Evolutionary conservation across 352 stramenopile species (phyloP).

Genomic region (Discostella stelligera): DNA sequence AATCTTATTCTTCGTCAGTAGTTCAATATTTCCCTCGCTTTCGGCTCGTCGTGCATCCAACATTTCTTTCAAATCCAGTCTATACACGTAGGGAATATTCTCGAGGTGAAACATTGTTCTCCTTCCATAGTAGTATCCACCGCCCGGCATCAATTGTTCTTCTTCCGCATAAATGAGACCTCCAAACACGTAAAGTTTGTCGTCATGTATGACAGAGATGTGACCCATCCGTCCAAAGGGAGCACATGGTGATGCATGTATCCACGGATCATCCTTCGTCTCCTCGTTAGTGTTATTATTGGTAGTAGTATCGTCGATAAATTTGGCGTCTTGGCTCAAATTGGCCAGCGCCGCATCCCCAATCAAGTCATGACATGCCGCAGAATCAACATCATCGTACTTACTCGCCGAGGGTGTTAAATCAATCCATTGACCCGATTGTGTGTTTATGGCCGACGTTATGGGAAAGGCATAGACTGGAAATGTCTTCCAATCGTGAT

Average conservation of each 20-base stretch:
- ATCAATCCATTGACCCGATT: slow-evolving; percentile 50
- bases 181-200: slow-evolving; percentile 60
- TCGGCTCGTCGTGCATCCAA: slow-evolving; percentile 26
- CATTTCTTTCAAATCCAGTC: slow-evolving; percentile 50
- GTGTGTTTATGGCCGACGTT: slow-evolving; percentile 22
- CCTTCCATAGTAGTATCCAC: slow-evolving; percentile 7
- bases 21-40: not conserved
- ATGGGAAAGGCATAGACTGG: slow-evolving; percentile 59
- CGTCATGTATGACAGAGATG: slow-evolving; percentile 42
- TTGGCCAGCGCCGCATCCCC: slow-evolving; percentile 19
- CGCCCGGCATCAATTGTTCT: slow-evolving; percentile 19
- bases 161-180: slow-evolving; percentile 52
- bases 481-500: slow-evolving; percentile 60
- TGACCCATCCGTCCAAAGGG: slow-evolving; percentile 53
- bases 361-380: slow-evolving; percentile 28
- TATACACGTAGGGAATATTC: slow-evolving; percentile 52
- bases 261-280: slow-evolving; percentile 17
- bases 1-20: slow-evolving; percentile 12
- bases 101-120: slow-evolving; percentile 48
- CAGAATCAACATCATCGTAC: slow-evolving; percentile 12
- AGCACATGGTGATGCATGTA: slow-evolving; percentile 22
- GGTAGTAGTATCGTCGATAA: slow-evolving; percentile 10
- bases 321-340: slow-evolving; percentile 35
- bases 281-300: not conserved
- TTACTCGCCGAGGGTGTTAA: slow-evolving; percentile 27